Base-by-base conservation (phyloP, 805 yeast species). In the Phaffomyces thermotolerans region DNA sequence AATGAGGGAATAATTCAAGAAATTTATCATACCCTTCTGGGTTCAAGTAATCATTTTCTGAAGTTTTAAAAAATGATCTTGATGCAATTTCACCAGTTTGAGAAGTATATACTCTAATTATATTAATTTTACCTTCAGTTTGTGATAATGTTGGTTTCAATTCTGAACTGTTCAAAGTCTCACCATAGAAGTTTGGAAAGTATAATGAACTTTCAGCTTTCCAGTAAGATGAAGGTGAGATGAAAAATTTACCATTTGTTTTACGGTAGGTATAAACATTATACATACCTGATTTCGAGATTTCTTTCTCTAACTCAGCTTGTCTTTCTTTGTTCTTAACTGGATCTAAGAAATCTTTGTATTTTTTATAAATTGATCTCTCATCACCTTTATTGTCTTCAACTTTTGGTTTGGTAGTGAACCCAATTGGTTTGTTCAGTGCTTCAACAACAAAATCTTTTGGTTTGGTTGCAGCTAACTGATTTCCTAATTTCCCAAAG, bases 181-280 rank as follows among this genome's bases (percentile, higher is more conserved):
- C 70, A 1, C 81, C 91, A 23, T 64, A 59, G 46, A 91, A 68
- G 57, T 89, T 89, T 9, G 98, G 96, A 65, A 93, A 87, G 59
- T 78, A 93, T 38, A 78, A 65, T 0, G 97, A 72, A 56, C 75
- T 82, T 8, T 84, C 90, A 12, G 69, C 65, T 47, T 75, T 76
- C 75, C 91, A 90, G 53, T 76, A 82, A 2, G 89, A 76, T n/a
- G 75, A 69, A 1, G 98, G 98, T 0, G 96, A 76, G 15, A 73
- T 67, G 67, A 89, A 93, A 49, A 90, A 71, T 64, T 89, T 88
- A 22, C 98, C 99, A 33, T 79, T 75, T 3, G 91, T 85, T 52
- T 81, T 82, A 39, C 81, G 69, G 57, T 78, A 81, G 3, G 75
- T 71, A 54, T 76, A 76, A 57, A 81, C 69, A 46, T 81, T 83